These are phyloP conservation scores for Fusarium brachygibbosum DNA, from an alignment of 2,329 filamentous ascomycete species.

Conservation along the genomic window DNA sequence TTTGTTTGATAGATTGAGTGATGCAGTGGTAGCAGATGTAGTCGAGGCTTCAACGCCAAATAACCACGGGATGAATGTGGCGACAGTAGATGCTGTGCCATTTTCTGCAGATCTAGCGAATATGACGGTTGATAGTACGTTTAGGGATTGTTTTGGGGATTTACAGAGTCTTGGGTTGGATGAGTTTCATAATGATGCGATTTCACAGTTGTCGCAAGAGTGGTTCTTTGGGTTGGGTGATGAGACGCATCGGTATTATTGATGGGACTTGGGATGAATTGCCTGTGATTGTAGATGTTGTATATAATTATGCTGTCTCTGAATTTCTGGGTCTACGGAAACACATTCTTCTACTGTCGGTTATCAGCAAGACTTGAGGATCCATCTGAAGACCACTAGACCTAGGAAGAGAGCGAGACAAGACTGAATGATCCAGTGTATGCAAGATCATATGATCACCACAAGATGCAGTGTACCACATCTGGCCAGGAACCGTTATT, in stretches of 20 bases:
- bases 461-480: not conserved
- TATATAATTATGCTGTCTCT: too few relatives aligned
- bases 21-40: slow-evolving; percentile 58
- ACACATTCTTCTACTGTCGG: too few relatives aligned
- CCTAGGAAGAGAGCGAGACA: too few relatives aligned
- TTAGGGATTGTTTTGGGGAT: slow-evolving; percentile 56
- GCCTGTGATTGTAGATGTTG: too few relatives aligned
- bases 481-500: not conserved
- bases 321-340: too few relatives aligned
- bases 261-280: not conserved
- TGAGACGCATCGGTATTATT: slow-evolving; percentile 37
- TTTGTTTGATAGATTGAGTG: slow-evolving; percentile 59
- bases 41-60: slow-evolving; percentile 45
- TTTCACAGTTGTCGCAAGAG: slow-evolving; percentile 45
- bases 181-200: slow-evolving; percentile 46
- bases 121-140: slow-evolving; percentile 56
- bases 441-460: not conserved
- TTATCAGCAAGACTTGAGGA: too few relatives aligned
- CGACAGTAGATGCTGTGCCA: slow-evolving; percentile 14
- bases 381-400: too few relatives aligned
- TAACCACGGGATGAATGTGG: not conserved
- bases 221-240: slow-evolving; percentile 43
- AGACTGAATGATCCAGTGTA: too few relatives aligned
- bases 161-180: slow-evolving; percentile 43
- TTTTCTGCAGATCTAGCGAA: slow-evolving; percentile 31